Conservation (phyloP, 768 basidiomycete genomes). For the Mycena alexandri region DNA sequence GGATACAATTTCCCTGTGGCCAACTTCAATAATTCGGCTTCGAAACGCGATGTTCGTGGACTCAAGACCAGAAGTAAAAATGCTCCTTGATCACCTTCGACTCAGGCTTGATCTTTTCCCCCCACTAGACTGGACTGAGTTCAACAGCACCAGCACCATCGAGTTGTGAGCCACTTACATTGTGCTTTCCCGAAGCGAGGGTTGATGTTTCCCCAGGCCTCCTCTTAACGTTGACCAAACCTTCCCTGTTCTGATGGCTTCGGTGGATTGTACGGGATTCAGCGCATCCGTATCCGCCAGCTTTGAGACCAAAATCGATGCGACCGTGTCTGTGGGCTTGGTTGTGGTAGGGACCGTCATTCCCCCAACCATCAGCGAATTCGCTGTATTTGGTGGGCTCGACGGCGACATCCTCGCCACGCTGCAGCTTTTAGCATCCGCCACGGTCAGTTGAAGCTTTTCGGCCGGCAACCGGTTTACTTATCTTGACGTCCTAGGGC, state of each 20-base stretch:
- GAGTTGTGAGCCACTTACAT: conserved; percentile 6
- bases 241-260: conserved; percentile 20
- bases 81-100: background rate
- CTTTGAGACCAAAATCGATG: conserved; percentile 16
- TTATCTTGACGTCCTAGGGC: conserved; percentile 27
- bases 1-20: conserved; percentile 28
- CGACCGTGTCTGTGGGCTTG: conserved; percentile 37
- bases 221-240: conserved; percentile 19
- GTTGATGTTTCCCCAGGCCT: conserved; percentile 15
- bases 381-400: conserved; percentile 37
- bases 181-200: too few relatives aligned
- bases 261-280: conserved; percentile 17
- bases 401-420: conserved; percentile 38
- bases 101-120: too few relatives aligned
- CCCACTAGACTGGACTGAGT: conserved; percentile 22
- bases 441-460: conserved; percentile 15
- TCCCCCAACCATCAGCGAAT: conserved; percentile 41
- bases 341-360: conserved; percentile 45
- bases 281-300: conserved; percentile 27
- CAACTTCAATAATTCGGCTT: background rate
- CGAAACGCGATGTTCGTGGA: background rate
- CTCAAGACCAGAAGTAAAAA: conserved; percentile 12
- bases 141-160: conserved; percentile 21
- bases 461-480: too few relatives aligned
- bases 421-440: conserved; percentile 36